Evolutionary conservation across 1,139 yeast species (phyloP).

Genomic region (Insectozyma bohioensis): DNA sequence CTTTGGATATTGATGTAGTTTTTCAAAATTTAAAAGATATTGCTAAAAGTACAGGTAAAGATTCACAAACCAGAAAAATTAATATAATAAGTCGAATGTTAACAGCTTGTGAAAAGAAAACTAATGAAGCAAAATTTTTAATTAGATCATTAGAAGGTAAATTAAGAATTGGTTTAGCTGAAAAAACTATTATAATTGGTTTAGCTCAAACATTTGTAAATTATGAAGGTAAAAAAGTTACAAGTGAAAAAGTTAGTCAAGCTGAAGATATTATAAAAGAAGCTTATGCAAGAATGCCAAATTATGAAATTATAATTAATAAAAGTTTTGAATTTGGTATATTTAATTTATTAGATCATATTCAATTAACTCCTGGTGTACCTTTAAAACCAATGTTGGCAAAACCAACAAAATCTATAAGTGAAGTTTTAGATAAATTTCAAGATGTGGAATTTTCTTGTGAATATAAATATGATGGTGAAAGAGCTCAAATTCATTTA

Average conservation of each 20-base stretch:
- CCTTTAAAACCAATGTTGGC: slow-evolving; percentile 98
- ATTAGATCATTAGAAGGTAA: slow-evolving; percentile 92
- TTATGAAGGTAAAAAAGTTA: slow-evolving; percentile 42
- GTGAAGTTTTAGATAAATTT: slow-evolving; percentile 86
- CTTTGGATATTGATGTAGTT: slow-evolving; percentile 71
- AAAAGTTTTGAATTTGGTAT: slow-evolving; percentile 71
- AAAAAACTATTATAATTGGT: slow-evolving; percentile 81
- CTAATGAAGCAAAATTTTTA: slow-evolving; percentile 79
- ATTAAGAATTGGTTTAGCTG: slow-evolving; percentile 90
- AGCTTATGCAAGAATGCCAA: slow-evolving; percentile 89
- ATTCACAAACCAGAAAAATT: slow-evolving; percentile 77
- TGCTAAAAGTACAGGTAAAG: slow-evolving; percentile 79
- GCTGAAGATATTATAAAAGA: slow-evolving; percentile 84
- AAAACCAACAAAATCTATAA: slow-evolving; percentile 90
- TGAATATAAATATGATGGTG: slow-evolving; percentile 97
- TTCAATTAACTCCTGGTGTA: slow-evolving; percentile 84
- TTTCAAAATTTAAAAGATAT: slow-evolving; percentile 73
- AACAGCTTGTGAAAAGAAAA: slow-evolving; percentile 77
- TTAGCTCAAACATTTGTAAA: slow-evolving; percentile 79
- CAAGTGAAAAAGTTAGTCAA: slow-evolving; percentile 36
- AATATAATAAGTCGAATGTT: slow-evolving; percentile 77
- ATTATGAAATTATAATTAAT: slow-evolving; percentile 74
- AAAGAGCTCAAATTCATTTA: slow-evolving; percentile 91
- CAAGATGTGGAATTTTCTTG: slow-evolving; percentile 86
- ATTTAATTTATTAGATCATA: slow-evolving; percentile 59